Base-by-base conservation (phyloP, 2,329 filamentous ascomycete species). In the Xylaria polymorpha region DNA sequence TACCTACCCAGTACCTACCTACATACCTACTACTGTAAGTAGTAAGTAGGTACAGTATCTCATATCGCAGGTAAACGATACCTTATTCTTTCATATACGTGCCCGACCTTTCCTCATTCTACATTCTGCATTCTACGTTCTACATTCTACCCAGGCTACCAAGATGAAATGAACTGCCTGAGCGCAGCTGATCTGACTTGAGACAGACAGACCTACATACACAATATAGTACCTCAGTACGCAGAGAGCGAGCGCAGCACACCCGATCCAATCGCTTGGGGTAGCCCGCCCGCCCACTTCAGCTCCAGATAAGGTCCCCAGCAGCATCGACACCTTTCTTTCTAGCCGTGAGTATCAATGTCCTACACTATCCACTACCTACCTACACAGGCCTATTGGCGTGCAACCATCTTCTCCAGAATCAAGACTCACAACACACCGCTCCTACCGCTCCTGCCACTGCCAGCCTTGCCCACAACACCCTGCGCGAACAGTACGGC, bases 31-130 rank as follows among this genome's bases (percentile, higher is more conserved):
- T 44, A 44, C 41, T 44, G 41, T 44, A 44, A 8, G 4, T 44
- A 20, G 43, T n/a, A 46, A 7, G n/a, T 39, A 37, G 35, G 10
- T 12, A 37, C n/a, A 9, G 7, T 1, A 9, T 37, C 35, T 37
- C 10, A 3, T 14, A 53, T 20, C 32, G 25, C 14, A 51, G 53
- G 20, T 51, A 51, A 20, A 56, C 35, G 37, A 59, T 37, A 59
- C 3, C 25, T 29, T 29, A 29, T 35, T n/a, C 41, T 43, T 15
- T 15, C 48, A 35, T 44, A 39, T 37, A 9, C 37, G n/a, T 44
- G 50, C 64, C 51, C 20, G 41, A 61, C 15, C n/a, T 3, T 32
- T 55, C n/a, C 22, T 39, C 25, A 37, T 29, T 44, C 41, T 35
- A n/a, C 46, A 29, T 29, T 29, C 25, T 29, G 4, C 4, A 29